Conservation (phyloP, 2,329 filamentous ascomycete genomes). For the Fusarium equiseti region DNA sequence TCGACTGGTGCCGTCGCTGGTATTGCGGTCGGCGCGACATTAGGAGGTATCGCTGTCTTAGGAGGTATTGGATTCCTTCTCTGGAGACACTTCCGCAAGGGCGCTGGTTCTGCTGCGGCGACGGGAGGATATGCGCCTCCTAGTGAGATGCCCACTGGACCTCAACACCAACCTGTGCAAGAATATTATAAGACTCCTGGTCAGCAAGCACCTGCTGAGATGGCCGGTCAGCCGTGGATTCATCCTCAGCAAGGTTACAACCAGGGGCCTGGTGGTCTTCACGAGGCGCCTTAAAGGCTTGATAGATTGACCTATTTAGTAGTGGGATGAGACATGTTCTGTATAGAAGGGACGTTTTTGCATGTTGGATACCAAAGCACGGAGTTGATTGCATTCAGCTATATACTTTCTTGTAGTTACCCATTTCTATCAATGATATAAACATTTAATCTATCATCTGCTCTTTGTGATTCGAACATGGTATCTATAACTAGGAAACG, state of each 20-base stretch:
- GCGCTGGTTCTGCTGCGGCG: not conserved
- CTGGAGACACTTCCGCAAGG: slow-evolving; percentile 38
- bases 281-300: slow-evolving; percentile 28
- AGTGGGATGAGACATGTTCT: not conserved
- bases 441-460: not conserved
- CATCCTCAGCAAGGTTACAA: slow-evolving; percentile 19
- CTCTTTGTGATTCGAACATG: not conserved
- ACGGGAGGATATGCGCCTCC: slow-evolving; percentile 10
- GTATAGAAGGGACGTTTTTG: not conserved
- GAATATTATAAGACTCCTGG: slow-evolving; percentile 29
- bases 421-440: slow-evolving; percentile 1
- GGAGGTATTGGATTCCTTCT: slow-evolving; percentile 39
- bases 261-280: slow-evolving; percentile 26
- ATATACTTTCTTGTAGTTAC: slow-evolving; percentile 1
- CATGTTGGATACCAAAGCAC: slow-evolving; percentile 5
- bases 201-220: slow-evolving; percentile 20
- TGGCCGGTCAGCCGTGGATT: slow-evolving; percentile 26
- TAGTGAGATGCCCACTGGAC: slow-evolving; percentile 6
- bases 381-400: slow-evolving; percentile 26
- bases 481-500: not conserved
- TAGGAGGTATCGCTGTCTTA: slow-evolving; percentile 36
- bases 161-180: slow-evolving; percentile 15
- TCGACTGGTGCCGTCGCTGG: slow-evolving; percentile 45
- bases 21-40: slow-evolving; percentile 42
- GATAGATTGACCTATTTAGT: not conserved